Conservation (phyloP, 148 eudicot genomes). For the Bassia scoparia region DNA sequence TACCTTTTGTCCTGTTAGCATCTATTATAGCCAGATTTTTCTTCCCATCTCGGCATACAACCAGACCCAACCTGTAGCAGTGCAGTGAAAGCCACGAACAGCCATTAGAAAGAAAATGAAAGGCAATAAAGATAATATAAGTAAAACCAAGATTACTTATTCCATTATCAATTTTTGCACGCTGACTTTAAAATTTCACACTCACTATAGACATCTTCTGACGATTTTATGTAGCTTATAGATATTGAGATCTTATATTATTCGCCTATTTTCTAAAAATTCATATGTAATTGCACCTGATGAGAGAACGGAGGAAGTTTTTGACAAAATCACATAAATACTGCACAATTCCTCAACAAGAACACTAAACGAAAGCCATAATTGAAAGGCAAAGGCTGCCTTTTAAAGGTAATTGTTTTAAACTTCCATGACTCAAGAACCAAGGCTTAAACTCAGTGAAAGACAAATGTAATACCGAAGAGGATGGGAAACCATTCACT, state of each 20-base stretch:
- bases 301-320: background rate
- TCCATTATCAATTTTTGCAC: no score
- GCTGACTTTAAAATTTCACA: no score
- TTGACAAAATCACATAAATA: background rate
- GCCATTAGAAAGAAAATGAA: background rate
- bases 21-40: slow-evolving; percentile 79
- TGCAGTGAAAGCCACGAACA: background rate
- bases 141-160: no score
- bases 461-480: slow-evolving; percentile 38
- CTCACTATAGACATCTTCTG: no score
- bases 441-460: no score
- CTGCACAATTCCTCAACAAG: no score
- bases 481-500: slow-evolving; percentile 37
- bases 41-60: slow-evolving; percentile 77
- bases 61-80: slow-evolving; percentile 39
- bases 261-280: no score
- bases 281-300: no score
- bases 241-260: no score
- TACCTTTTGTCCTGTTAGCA: slow-evolving; percentile 75
- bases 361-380: background rate
- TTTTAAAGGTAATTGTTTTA: background rate
- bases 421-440: background rate
- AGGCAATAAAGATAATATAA: background rate
- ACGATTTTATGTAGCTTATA: no score
- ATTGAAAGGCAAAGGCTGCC: background rate